Conservation (phyloP, 192 early-diverging fungal genomes). For the Geranomyces michiganensis region DNA sequence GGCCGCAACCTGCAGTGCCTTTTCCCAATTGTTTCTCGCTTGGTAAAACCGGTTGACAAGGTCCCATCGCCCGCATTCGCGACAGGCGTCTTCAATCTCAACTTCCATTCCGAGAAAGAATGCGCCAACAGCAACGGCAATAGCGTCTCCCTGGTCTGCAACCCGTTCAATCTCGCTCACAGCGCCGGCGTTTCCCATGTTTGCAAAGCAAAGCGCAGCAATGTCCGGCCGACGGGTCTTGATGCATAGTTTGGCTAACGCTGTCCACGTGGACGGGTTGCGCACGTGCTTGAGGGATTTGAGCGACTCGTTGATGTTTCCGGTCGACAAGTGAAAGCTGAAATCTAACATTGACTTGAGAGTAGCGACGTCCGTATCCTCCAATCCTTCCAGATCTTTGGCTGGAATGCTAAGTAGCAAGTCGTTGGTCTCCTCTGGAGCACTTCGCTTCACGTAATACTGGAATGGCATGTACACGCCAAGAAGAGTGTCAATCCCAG, state of each 20-base stretch:
- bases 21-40: constrained; percentile 43
- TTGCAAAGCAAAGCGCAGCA: constrained; percentile 46
- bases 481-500: constrained; percentile 26
- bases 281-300: constrained; percentile 49
- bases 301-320: constrained; percentile 55
- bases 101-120: constrained; percentile 42
- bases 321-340: constrained; percentile 49
- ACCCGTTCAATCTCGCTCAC: constrained; percentile 27
- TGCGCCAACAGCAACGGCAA: constrained; percentile 32
- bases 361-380: constrained; percentile 32
- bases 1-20: constrained; percentile 50
- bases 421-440: constrained; percentile 10
- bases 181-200: constrained; percentile 50
- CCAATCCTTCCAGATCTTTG: constrained; percentile 45
- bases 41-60: constrained; percentile 50
- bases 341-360: constrained; percentile 55
- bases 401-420: constrained; percentile 21
- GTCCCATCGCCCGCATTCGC: constrained; percentile 38
- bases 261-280: constrained; percentile 53
- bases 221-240: constrained; percentile 48
- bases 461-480: constrained; percentile 49
- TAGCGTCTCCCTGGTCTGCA: constrained; percentile 10
- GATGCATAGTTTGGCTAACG: constrained; percentile 55
- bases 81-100: constrained; percentile 46
- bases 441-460: constrained; percentile 38